Base-by-base conservation (phyloP, 257 asterid species). In the Coffea eugenioides region DNA sequence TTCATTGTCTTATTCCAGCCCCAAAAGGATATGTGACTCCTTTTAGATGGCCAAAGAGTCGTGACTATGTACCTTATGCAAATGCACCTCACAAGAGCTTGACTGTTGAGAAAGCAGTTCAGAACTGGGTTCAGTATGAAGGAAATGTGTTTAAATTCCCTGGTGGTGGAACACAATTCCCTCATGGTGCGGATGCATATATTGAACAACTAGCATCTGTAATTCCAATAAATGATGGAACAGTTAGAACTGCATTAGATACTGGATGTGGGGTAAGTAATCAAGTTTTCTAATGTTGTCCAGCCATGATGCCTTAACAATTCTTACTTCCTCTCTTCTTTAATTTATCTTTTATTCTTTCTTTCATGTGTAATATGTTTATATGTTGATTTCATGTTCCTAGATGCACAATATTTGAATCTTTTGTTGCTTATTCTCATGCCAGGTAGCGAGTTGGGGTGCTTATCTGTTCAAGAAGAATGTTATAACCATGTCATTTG, bases 381-480 rank as follows among this genome's bases (percentile, higher is more conserved):
- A 39, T 78, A 39, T n/a, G 34, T 27, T 74, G 54, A 2, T 34
- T 57, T 36, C 3, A 27, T 54, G 14, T 51, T 75, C 27, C 31
- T 18, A 67, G 46, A n/a, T 18, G 39, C 62, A 43, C 51, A 20
- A 2, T 34, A 6, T 71, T 39, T 71, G 65, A 72, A 68, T 76
- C 77, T 54, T 64, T 66, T 13, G 31, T 36, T 77, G 82, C 16
- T 77, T 80, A 68, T 82, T 39, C 3, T 39, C 43, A 4, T 39
- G 43, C 12, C 5, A 95, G 98, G 98, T 93, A 69, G 98, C 98
- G 48, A 93, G 98, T 87, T 95, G 97, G 97, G 98, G 98, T n/a
- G 98, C 98, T 9, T 95, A 95, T 86, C 91, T 95, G 18, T 93
- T 95, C 98, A 93, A 93, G 84, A 90, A 85, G 77, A 93, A 93